These are phyloP conservation scores for Limnanthes douglasii DNA, from an alignment of 345 rosid species.

Conservation along the genomic window DNA sequence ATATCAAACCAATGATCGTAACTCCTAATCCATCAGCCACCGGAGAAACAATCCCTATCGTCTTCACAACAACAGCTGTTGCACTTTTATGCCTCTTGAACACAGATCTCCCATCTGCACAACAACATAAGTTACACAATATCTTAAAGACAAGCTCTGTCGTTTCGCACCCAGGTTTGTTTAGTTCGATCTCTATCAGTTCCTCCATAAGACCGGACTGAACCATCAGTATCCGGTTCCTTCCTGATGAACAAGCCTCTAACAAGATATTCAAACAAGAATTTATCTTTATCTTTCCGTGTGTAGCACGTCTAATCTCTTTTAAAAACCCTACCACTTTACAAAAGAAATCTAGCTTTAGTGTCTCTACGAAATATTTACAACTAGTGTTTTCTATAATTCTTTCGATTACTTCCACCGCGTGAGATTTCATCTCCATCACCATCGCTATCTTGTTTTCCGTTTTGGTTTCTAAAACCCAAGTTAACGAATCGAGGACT, in stretches of 20 bases:
- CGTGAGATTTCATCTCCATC: slow-evolving; percentile 32
- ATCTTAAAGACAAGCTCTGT: slow-evolving; percentile 44
- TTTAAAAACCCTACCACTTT: slow-evolving; percentile 24
- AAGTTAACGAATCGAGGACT: slow-evolving; percentile 28
- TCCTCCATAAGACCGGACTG: slow-evolving; percentile 33
- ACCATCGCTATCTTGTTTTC: slow-evolving; percentile 4
- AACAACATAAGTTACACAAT: slow-evolving; percentile 43
- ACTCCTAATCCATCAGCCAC: slow-evolving; percentile 39
- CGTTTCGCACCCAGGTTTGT: slow-evolving; percentile 18
- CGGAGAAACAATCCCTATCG: slow-evolving; percentile 35
- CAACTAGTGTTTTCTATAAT: slow-evolving; percentile 23
- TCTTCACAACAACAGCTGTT: slow-evolving; percentile 38
- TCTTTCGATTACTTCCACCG: slow-evolving; percentile 19
- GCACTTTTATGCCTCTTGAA: slow-evolving; percentile 37
- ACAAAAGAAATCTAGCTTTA: slow-evolving; percentile 28
- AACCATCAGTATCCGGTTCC: slow-evolving; percentile 40
- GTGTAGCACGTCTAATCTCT: slow-evolving; percentile 3
- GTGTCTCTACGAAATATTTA: slow-evolving; percentile 22
- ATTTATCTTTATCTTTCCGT: slow-evolving; percentile 19
- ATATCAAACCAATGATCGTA: slow-evolving; percentile 26
- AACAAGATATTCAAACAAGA: slow-evolving; percentile 31
- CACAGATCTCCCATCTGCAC: slow-evolving; percentile 57
- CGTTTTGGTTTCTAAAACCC: slow-evolving; percentile 24
- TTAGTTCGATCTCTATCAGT: slow-evolving; percentile 59
- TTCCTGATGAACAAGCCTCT: slow-evolving; percentile 31